A percentile compares a stretch with the other conserved stretches of the same genome.
Conservation (phyloP, 495 filamentous ascomycete species). For the Talaromyces ruber region DNA sequence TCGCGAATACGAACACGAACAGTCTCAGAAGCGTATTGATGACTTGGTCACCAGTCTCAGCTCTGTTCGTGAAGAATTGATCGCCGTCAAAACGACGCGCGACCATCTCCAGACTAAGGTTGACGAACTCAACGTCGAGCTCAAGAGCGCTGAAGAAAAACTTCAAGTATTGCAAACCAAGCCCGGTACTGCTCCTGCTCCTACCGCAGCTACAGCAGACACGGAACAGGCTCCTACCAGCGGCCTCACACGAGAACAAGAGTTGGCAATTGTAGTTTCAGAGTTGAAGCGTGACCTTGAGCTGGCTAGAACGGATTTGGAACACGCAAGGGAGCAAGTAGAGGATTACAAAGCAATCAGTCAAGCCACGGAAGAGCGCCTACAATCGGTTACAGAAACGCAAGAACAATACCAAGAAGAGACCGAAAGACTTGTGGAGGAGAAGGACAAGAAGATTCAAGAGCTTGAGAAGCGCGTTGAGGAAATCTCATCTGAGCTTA, state of each 20-base stretch:
- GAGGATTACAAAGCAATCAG: conserved; percentile 88
- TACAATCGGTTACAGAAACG: conserved; percentile 67
- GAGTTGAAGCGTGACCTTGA: conserved; percentile 80
- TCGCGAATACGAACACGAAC: conserved; percentile 80
- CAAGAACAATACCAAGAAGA: conserved; percentile 82
- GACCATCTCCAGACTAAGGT: conserved; percentile 83
- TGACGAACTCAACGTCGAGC: conserved; percentile 78
- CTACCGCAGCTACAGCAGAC: conserved; percentile 19
- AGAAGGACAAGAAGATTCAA: conserved; percentile 67
- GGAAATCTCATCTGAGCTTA: conserved; percentile 72
- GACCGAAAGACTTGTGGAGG: conserved; percentile 60
- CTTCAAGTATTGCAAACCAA: conserved; percentile 67
- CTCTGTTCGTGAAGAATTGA: conserved; percentile 71
- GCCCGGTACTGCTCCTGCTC: conserved; percentile 44
- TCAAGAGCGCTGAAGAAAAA: conserved; percentile 81
- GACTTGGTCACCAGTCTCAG: conserved; percentile 74
- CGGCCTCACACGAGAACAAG: conserved; percentile 66
- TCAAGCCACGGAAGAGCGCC: conserved; percentile 78
- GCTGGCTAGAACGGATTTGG: conserved; percentile 63
- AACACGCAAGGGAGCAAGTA: conserved; percentile 66
- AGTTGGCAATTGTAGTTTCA: conserved; percentile 70
- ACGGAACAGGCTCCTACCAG: conserved; percentile 31
- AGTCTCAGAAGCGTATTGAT: conserved; percentile 80
- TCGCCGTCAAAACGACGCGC: conserved; percentile 71
- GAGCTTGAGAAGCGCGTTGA: conserved; percentile 75